Conservation (phyloP, 1,139 yeast species). For the Taphrina flavorubra region DNA sequence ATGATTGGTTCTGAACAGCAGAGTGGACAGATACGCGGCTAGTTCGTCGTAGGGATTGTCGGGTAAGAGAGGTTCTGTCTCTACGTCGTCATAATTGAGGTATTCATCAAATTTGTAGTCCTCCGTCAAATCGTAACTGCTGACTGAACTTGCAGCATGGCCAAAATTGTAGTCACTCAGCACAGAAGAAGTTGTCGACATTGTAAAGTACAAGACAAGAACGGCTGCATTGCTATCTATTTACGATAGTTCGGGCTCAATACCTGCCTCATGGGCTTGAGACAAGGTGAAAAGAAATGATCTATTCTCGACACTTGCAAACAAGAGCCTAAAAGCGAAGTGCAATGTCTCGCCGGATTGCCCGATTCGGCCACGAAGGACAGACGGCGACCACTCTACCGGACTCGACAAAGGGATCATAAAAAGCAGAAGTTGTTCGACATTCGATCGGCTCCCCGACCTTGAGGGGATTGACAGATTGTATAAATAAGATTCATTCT, state of each 20-base stretch:
- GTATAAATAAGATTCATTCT: slow-evolving; percentile 20
- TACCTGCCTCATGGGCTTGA: not conserved
- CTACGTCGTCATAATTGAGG: slow-evolving; percentile 8
- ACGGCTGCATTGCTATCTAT: not conserved
- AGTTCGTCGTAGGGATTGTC: not conserved
- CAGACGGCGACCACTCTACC: not conserved
- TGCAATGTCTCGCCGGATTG: not conserved
- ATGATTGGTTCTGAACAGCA: not conserved
- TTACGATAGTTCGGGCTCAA: not conserved
- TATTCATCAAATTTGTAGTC: slow-evolving; percentile 17
- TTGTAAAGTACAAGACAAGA: not conserved
- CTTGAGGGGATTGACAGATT: slow-evolving; percentile 37
- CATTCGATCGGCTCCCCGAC: slow-evolving; percentile 35
- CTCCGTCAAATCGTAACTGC: not conserved
- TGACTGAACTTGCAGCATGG: not conserved
- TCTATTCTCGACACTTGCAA: not conserved
- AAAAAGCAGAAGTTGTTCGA: slow-evolving; percentile 31
- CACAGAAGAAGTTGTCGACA: slow-evolving; percentile 10
- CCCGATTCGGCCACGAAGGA: not conserved
- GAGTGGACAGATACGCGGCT: not conserved
- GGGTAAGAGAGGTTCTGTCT: not conserved
- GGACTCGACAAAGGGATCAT: slow-evolving; percentile 32
- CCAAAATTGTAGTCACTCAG: not conserved
- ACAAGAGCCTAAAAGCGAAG: too few relatives aligned
- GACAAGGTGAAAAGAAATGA: not conserved